These are phyloP conservation scores for Wickerhamiella allomyrinae DNA, from an alignment of 805 yeast genomes.

Conservation along the genomic window DNA sequence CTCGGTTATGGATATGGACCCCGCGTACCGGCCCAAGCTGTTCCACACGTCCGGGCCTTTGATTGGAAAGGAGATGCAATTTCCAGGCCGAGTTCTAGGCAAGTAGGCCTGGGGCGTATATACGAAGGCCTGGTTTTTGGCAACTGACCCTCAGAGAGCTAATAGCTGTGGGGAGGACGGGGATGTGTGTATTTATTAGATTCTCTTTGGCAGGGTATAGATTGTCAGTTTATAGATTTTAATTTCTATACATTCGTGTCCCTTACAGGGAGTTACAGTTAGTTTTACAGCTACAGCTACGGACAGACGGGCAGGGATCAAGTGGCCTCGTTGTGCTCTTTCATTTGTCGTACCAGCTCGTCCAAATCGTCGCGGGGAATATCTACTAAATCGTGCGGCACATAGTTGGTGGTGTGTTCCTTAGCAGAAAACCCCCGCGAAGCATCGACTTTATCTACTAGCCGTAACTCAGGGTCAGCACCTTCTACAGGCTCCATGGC, in stretches of 20 bases:
- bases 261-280: too few species aligned
- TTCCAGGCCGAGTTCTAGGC: neutral
- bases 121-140: too few species aligned
- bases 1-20: slow-evolving; percentile 35
- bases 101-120: too few species aligned
- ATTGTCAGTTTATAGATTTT: too few species aligned
- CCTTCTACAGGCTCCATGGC: slow-evolving; percentile 19
- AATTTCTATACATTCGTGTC: too few species aligned
- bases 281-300: too few species aligned
- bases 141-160: too few species aligned
- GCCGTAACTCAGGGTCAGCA: slow-evolving; percentile 34
- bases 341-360: slow-evolving; percentile 12
- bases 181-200: too few species aligned
- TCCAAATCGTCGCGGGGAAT: slow-evolving; percentile 13
- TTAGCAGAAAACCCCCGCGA: slow-evolving; percentile 63
- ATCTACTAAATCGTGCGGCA: slow-evolving; percentile 81
- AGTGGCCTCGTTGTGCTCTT: neutral
- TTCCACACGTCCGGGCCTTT: slow-evolving; percentile 32
- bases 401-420: slow-evolving; percentile 80
- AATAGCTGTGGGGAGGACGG: too few species aligned
- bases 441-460: slow-evolving; percentile 49
- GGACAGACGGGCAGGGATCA: too few species aligned
- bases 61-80: slow-evolving; percentile 28
- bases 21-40: slow-evolving; percentile 35
- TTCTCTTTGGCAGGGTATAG: too few species aligned